Percentiles rank a stretch among this genome's conserved stretches.
phyloP scores from a whole-genome alignment of 2,329 filamentous ascomycete genomes.

The Chaetomium olivaceum region DNA sequence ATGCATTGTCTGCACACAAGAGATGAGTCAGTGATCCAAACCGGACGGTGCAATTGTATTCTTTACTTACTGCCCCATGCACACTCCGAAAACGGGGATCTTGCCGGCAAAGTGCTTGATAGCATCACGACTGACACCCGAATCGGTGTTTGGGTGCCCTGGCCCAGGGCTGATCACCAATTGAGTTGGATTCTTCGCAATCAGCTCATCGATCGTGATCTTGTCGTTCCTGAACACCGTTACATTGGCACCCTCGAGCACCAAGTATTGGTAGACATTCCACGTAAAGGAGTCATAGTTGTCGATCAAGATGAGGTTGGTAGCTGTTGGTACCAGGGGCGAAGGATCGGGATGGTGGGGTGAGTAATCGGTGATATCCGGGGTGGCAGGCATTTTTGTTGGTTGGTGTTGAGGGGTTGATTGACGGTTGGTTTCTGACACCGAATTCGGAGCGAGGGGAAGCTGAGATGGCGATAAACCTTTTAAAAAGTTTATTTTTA shows the following conservation, averaged over 20 bases:
- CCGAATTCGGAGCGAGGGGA: slow-evolving; percentile 15
- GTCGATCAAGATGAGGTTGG: slow-evolving; percentile 92
- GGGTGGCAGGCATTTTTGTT: slow-evolving; percentile 50
- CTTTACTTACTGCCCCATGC: slow-evolving; percentile 85
- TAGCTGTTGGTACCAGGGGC: slow-evolving; percentile 72
- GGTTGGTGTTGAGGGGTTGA: slow-evolving; percentile 2
- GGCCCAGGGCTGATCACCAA: slow-evolving; percentile 93
- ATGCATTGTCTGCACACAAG: slow-evolving; percentile 74
- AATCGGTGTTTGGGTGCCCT: slow-evolving; percentile 87
- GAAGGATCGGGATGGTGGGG: slow-evolving; percentile 79
- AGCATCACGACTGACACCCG: slow-evolving; percentile 88
- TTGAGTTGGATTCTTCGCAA: slow-evolving; percentile 84
- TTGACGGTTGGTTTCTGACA: not conserved
- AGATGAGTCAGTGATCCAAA: slow-evolving; percentile 21
- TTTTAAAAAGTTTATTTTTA: not conserved
- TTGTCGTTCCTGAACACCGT: slow-evolving; percentile 92
- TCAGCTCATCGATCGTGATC: slow-evolving; percentile 79
- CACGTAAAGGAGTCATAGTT: slow-evolving; percentile 99
- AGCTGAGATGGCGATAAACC: not conserved
- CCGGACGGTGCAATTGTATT: not conserved
- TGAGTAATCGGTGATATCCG: slow-evolving; percentile 72
- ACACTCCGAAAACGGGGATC: slow-evolving; percentile 94
- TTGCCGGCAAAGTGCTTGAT: slow-evolving; percentile 92
- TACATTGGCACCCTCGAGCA: slow-evolving; percentile 90
- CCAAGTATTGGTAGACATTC: slow-evolving; percentile 98